Evolutionary conservation across 164 flowering plant genomes (phyloP).

Genomic region (Vitis labrusca): DNA sequence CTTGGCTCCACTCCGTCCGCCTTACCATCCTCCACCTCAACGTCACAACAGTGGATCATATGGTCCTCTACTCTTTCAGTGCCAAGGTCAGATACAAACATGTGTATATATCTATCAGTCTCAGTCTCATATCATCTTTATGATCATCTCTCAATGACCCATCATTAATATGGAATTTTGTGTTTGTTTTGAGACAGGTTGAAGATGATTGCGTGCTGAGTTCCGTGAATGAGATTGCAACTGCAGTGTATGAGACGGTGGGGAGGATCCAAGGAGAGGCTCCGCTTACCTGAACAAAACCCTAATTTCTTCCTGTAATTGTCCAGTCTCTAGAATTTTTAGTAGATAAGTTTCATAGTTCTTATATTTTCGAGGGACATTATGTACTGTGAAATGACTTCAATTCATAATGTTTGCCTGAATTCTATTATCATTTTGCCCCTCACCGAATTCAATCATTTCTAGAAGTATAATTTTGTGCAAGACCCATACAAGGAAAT

Average conservation of each 20-base stretch:
- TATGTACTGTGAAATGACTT: too few species aligned
- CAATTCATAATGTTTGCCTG: too few species aligned
- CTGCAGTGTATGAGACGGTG: slow-evolving; percentile 38
- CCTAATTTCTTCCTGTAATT: background rate
- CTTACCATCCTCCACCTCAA: slow-evolving; percentile 53
- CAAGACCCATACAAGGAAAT: too few species aligned
- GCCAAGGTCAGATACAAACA: slow-evolving; percentile 37
- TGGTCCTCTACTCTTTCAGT: slow-evolving; percentile 43
- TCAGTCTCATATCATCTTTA: background rate
- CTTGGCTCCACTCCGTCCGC: slow-evolving; percentile 30
- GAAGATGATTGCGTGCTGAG: slow-evolving; percentile 35
- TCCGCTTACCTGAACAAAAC: background rate
- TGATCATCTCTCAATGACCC: too few species aligned
- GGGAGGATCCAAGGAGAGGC: slow-evolving; percentile 34
- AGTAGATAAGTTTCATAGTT: too few species aligned
- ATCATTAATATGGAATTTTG: background rate
- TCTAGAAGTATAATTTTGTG: too few species aligned
- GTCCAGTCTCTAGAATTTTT: too few species aligned
- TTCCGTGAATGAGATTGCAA: slow-evolving; percentile 40
- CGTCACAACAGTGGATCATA: slow-evolving; percentile 32
- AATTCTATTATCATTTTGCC: too few species aligned
- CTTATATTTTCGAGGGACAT: too few species aligned
- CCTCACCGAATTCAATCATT: too few species aligned
- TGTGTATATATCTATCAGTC: background rate
- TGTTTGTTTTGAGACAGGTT: slow-evolving; percentile 23